These are phyloP conservation scores for Radiomyces spectabilis DNA, from an alignment of 192 early-diverging fungal species.

Conservation along the genomic window DNA sequence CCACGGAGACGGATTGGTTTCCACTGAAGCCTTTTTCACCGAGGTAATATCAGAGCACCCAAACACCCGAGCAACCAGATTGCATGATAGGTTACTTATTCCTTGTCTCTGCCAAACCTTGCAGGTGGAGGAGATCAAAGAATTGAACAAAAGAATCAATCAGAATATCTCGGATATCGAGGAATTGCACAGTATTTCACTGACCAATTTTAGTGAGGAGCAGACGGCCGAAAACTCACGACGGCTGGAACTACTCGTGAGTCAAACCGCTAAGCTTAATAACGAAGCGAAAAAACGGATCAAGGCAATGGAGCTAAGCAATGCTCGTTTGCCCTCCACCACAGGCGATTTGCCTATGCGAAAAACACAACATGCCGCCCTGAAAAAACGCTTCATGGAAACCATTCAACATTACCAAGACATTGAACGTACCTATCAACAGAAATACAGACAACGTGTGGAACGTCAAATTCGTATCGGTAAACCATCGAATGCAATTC, in stretches of 20 bases:
- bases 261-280: constrained; percentile 24
- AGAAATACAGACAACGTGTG: constrained; percentile 77
- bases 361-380: constrained; percentile 32
- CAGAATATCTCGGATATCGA: constrained; percentile 26
- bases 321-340: constrained; percentile 21
- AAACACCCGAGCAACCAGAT: background rate
- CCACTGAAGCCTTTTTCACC: constrained; percentile 27
- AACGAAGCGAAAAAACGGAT: constrained; percentile 42
- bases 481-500: constrained; percentile 15
- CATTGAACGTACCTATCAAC: constrained; percentile 71
- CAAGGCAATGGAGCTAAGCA: constrained; percentile 34
- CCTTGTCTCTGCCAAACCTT: background rate
- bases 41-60: too few species aligned
- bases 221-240: constrained; percentile 22
- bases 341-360: constrained; percentile 29
- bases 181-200: constrained; percentile 24
- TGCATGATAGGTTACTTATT: background rate
- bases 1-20: constrained; percentile 4
- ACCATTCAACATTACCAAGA: constrained; percentile 70
- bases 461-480: constrained; percentile 81
- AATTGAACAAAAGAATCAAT: constrained; percentile 19
- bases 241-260: constrained; percentile 15
- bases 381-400: constrained; percentile 57
- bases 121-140: constrained; percentile 28
- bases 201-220: constrained; percentile 28